These are phyloP conservation scores for Chytridium lagenaria DNA, from an alignment of 371 early-diverging fungal species.

Conservation along the genomic window DNA sequence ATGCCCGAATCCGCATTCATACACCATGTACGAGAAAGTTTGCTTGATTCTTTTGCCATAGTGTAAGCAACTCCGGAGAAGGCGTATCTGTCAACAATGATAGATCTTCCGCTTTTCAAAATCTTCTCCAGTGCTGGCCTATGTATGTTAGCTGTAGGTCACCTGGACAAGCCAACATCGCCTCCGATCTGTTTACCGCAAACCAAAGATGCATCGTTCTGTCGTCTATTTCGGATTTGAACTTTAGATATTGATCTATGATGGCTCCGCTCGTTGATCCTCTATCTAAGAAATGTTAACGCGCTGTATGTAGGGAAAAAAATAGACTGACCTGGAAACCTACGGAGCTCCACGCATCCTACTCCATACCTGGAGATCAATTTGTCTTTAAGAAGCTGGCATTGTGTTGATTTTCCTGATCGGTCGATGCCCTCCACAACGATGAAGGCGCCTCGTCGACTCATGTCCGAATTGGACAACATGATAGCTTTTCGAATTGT, in stretches of 20 bases:
- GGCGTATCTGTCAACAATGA: slow-evolving; percentile 97
- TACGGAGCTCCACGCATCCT: slow-evolving; percentile 64
- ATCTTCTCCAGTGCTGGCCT: slow-evolving; percentile 26
- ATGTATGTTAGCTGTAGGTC: neutral
- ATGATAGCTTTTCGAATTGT: neutral
- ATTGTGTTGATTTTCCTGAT: slow-evolving; percentile 95
- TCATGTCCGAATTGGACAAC: neutral
- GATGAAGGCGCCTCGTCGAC: slow-evolving; percentile 94
- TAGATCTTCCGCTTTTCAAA: slow-evolving; percentile 69
- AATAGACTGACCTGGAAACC: slow-evolving; percentile 73
- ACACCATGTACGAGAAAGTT: slow-evolving; percentile 90
- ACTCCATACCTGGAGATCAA: no score
- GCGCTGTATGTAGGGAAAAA: neutral
- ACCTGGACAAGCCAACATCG: slow-evolving; percentile 15
- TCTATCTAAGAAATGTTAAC: slow-evolving; percentile 69
- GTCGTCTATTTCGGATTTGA: slow-evolving; percentile 73
- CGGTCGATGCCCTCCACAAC: slow-evolving; percentile 98
- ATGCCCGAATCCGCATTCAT: slow-evolving; percentile 87
- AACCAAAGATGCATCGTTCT: slow-evolving; percentile 94
- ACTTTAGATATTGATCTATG: slow-evolving; percentile 87
- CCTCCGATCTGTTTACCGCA: slow-evolving; percentile 92
- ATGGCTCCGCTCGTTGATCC: slow-evolving; percentile 89
- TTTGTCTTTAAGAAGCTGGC: slow-evolving; percentile 65
- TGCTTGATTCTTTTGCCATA: slow-evolving; percentile 72
- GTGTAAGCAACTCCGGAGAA: slow-evolving; percentile 97